Base-by-base conservation (phyloP, 345 rosid genomes). In the Citrus hindsii region DNA sequence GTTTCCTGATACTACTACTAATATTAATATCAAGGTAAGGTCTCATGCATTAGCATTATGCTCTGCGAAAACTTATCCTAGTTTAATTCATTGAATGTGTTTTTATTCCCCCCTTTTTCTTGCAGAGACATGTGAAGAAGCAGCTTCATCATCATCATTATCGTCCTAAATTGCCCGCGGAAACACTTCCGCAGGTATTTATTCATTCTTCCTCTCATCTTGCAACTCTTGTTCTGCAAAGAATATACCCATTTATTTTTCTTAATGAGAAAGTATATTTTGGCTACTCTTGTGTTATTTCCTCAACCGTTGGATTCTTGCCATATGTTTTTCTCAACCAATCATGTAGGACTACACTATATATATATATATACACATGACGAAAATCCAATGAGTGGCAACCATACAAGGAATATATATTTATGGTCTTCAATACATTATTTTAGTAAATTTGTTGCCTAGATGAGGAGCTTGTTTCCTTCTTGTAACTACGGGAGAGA, bases 1-100 rank as follows among this genome's bases (percentile, higher is more conserved):
- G 0, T 51, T 82, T 55, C 80, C 82, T 82, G 84, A 84, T 48
- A 74, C 80, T 78, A 74, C 82, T 71, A 79, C 40, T 78, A 76
- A 80, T 71, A 79, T 48, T 27, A 35, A 48, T 48, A 55, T 32
- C 46, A 18, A 53, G n/a, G 58, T 53, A 74, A 80, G 88, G 85
- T 81, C 33, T 67, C 72, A 2, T 68, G 73, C 74, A 18, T 71
- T 74, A 68, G 73, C 74, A 18, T 71, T 74, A 68, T 30, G 22
- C 68, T 53, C 58, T 35, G 51, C 10, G 51, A 46, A 46, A 12
- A 1, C 24, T 35, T 53, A 40, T 67, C 35, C 48, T 66, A 24
- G 25, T 53, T 67, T 53, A 46, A 28, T 72, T 58, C 77, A 60
- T 46, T 46, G 51, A 46, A 12, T 69, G 56, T 80, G 5, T 69